Percentiles rank a stretch among this genome's conserved stretches.
These are phyloP conservation scores for Cylindrotheca closterium DNA, from an alignment of 108 stramenopile species.

Conservation along the genomic window DNA sequence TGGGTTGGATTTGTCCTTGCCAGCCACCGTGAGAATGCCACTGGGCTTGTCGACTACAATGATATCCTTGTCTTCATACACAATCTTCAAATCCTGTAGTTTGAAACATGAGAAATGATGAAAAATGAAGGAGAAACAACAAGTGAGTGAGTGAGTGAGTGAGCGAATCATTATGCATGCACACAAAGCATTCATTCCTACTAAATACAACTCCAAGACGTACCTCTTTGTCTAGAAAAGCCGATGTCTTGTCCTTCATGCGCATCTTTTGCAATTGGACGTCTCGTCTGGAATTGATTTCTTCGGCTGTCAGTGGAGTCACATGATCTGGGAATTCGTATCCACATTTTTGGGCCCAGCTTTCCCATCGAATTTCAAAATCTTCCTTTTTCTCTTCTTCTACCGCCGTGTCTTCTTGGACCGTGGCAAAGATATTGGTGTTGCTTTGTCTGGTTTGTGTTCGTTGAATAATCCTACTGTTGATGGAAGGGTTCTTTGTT, in stretches of 20 bases:
- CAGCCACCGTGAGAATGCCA: constrained; percentile 69
- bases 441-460: no score
- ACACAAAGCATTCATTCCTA: background rate
- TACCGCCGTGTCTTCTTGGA: no score
- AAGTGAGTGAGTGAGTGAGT: background rate
- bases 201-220: constrained; percentile 14
- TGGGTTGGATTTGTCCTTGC: constrained; percentile 55
- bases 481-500: no score
- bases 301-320: constrained; percentile 49
- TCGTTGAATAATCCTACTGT: no score
- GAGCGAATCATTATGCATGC: background rate
- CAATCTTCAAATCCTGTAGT: constrained; percentile 75
- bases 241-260: constrained; percentile 66
- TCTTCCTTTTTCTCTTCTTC: no score
- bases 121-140: background rate
- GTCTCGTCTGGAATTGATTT: constrained; percentile 59
- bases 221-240: constrained; percentile 64
- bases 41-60: constrained; percentile 83
- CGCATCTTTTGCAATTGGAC: constrained; percentile 53
- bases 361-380: no score
- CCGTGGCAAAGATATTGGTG: no score
- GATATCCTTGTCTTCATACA: constrained; percentile 81
- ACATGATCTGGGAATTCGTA: constrained; percentile 16
- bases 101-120: background rate
- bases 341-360: no score